Base-by-base conservation (phyloP, 1,284 basidiomycete genomes). In the Cutaneotrichosporon dermatis region DNA sequence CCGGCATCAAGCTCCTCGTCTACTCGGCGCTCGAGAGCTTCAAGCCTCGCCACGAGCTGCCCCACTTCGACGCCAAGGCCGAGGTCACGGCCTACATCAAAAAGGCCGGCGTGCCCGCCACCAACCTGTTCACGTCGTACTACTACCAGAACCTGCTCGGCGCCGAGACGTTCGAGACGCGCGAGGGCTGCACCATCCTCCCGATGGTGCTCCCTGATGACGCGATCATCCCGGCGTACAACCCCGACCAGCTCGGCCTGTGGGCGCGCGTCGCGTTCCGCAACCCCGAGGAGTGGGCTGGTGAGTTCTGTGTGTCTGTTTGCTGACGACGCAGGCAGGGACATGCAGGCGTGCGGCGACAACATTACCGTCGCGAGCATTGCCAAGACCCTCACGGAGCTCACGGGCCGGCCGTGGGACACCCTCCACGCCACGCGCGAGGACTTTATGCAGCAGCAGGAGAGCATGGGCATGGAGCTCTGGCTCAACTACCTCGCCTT, bases 31-130 rank as follows among this genome's bases (percentile, higher is more conserved):
- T 74, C 54, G 68, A 72, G 50, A 54, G 59, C 16, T 61, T 61
- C 25, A 25, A 25, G 25, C 25, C 43, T 52, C 58, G 11, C 56
- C 50, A 34, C 54, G 55, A 11, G 15, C 58, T 66, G 13, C 62
- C 66, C 13, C 70, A 73, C 40, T 70, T 61, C 43, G 66, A 67
- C 42, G 62, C 69, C 50, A 75, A 74, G 59, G 66, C 68, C 8
- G 61, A 63, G 46, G 66, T 66, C 65, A 52, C 44, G 68, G 61
- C 15, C 12, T 46, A 25, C 25, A 63, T 73, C 45, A 64, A 61
- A 58, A 37, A 57, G 33, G 53, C 42, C 16, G 54, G 50, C 25
- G 34, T 69, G 9, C 68, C 68, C 41, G 55, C 58, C 8, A 69
- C 67, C 11, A 39, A 61, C 40, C 44, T 69, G 8, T 66, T 57